A percentile compares a stretch with the other conserved stretches of the same genome.
phyloP scores from a whole-genome alignment of 306 rosid genomes.

The Inga leiocalycina region DNA sequence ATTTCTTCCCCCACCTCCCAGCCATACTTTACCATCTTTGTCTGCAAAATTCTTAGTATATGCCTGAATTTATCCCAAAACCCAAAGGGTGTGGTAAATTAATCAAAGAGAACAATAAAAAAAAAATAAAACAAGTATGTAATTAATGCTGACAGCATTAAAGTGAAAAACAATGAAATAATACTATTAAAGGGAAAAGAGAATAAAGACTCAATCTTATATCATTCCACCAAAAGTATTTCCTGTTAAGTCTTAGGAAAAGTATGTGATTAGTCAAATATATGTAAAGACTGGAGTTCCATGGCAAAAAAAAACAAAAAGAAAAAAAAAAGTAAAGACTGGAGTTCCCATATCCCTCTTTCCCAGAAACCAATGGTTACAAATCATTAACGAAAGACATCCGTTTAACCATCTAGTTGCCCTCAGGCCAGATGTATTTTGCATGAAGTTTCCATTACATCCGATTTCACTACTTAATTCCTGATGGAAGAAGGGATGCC shows the following conservation, averaged over 20 bases:
- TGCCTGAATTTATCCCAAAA: slow-evolving; percentile 55
- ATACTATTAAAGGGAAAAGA: background rate
- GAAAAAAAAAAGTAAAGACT: background rate
- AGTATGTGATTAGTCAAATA: background rate
- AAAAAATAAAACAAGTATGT: background rate
- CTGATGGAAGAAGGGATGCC: background rate
- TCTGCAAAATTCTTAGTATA: slow-evolving; percentile 78
- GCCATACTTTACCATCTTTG: slow-evolving; percentile 98
- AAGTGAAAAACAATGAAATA: background rate
- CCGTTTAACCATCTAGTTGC: background rate
- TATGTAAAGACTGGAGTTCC: background rate
- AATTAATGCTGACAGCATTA: background rate
- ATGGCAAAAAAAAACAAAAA: too few species aligned
- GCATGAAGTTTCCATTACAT: background rate
- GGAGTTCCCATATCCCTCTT: background rate
- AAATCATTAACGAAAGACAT: background rate
- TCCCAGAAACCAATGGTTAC: too few species aligned
- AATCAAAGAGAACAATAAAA: slow-evolving; percentile 14
- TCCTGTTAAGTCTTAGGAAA: background rate
- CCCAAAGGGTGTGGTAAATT: slow-evolving; percentile 34
- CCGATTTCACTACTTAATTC: background rate
- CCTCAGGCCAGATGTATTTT: background rate
- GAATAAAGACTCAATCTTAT: slow-evolving; percentile 6
- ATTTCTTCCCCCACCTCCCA: slow-evolving; percentile 97
- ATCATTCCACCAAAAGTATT: slow-evolving; percentile 1